Base-by-base conservation (phyloP, 768 basidiomycete species). In the Auricularia sp. region DNA sequence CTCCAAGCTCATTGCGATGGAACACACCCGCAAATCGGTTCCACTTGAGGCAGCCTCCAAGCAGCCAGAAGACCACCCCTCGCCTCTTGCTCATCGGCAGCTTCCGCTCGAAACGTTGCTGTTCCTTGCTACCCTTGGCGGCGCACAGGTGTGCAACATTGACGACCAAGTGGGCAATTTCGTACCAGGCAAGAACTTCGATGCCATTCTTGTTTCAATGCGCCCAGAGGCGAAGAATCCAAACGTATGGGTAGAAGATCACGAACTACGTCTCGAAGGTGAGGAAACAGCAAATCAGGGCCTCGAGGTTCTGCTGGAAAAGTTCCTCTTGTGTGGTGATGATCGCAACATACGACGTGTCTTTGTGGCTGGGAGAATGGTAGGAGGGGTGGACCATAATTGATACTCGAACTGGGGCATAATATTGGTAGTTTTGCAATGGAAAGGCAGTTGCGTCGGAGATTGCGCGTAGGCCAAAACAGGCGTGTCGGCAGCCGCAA, bases 41-140 rank as follows among this genome's bases (percentile, higher is more conserved):
- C 62, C 34, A 61, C 58, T 42, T 29, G 63, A 18, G 33, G 8
- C 61, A 61, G 23, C 36, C 21, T 58, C 10, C 18, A 62, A 36
- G 39, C 3, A 14, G 53, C 59, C 23, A 36, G 29, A 29, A 29
- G 29, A 29, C 29, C 16, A 60, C 44, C 18, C 34, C 35, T 33
- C 36, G 35, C 60, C 67, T 36, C 88, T 88, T 70, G 74, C 80
- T 3, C 78, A 81, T 69, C 79, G 79, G n/a, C 87, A 87, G 66
- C 80, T 98, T 16, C 78, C 86, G 2, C 80, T 93, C 56, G 77
- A 88, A 5, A 84, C 91, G 1, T 78, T 97, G 62, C 79, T 98
- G 64, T 88, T 93, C 78, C 86, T 98, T 62, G 95, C 96, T 8
- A 98, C 96, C 3, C 77, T 88, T 29, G 96, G 96, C 39, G 96